Evolutionary conservation across 176 grass and related monocot species (phyloP), one percentile per base, ranked within the genome.

Genomic region (Aegilops umbellulata): DNA sequence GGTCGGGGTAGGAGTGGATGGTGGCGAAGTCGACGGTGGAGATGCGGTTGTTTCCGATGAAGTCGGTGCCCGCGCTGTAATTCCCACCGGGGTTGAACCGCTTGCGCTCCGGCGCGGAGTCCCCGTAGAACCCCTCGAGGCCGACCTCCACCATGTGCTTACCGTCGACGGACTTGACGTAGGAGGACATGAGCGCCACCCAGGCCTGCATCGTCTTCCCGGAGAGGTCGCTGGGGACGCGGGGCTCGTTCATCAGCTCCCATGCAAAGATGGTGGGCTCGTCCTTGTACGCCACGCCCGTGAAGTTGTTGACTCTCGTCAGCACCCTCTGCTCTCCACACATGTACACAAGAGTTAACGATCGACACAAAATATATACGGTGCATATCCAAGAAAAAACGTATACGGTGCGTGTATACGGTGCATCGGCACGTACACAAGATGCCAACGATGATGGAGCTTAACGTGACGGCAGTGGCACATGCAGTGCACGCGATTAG

Each of bases 181-280:
- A 61, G 38, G 65, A 78, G 57, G 91, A 83, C 95, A 95, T 98
- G 72, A 93, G 86, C 77, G 73, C 64, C 67, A 95, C 83, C 95
- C 93, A 98, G 1, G 53, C 60, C 80, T 94, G 77, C 46, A 55
- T 76, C 8, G 92, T 85, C 44, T 77, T 81, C 4, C 91, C 91
- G 8, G 95, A 90, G 39, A 95, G 86, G 80, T 98, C 93, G n/a
- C 79, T 90, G 81, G 92, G 85, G 86, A 93, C 85, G 44, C 95
- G 87, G 31, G 89, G 83, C 60, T 97, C 95, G 62, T 98, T 95
- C 70, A 93, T 93, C 17, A 98, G 95, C 75, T 98, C 95, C 95
- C 95, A 98, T 23, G 93, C 87, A 60, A 98, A 92, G 82, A 95
- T 93, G n/a, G 83, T 89, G 1, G 93, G 91, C 14, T 98, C 93